Conservation (phyloP, 495 filamentous ascomycete species). For the Geoglossum glabrum region DNA sequence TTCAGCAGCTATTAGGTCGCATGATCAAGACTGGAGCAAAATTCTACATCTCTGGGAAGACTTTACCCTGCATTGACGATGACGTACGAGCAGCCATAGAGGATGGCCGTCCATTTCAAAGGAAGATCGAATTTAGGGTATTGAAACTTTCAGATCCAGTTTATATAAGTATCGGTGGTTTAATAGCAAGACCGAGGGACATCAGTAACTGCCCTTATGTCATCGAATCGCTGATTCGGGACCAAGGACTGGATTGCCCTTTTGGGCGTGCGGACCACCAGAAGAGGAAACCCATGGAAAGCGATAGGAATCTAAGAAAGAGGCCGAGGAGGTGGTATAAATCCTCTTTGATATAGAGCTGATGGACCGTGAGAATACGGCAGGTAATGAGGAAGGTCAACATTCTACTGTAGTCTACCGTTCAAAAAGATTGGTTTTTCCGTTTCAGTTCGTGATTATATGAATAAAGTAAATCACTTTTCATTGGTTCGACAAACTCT, state of each 20-base stretch:
- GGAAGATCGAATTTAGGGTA: neutral
- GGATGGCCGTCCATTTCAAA: neutral
- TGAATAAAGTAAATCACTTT: too few species aligned
- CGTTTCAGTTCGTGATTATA: too few species aligned
- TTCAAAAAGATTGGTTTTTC: too few species aligned
- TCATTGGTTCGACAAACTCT: too few species aligned
- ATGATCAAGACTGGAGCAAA: neutral
- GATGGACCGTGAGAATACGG: too few species aligned
- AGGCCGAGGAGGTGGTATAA: too few species aligned
- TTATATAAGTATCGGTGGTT: neutral
- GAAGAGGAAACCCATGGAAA: neutral
- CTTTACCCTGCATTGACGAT: neutral
- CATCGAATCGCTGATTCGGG: slow-evolving; percentile 3
- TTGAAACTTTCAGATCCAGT: neutral
- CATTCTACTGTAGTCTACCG: too few species aligned
- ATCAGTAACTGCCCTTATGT: slow-evolving; percentile 9
- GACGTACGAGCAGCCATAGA: neutral
- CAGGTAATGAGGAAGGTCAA: too few species aligned
- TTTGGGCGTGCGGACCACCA: neutral
- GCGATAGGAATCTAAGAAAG: too few species aligned
- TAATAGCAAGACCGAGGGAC: neutral
- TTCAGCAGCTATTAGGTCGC: neutral
- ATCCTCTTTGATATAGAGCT: too few species aligned
- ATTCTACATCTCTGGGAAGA: neutral
- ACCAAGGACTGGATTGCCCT: slow-evolving; percentile 1